Evolutionary conservation across 306 rosid species (phyloP).

Genomic region (Gastrolobium villosum): DNA sequence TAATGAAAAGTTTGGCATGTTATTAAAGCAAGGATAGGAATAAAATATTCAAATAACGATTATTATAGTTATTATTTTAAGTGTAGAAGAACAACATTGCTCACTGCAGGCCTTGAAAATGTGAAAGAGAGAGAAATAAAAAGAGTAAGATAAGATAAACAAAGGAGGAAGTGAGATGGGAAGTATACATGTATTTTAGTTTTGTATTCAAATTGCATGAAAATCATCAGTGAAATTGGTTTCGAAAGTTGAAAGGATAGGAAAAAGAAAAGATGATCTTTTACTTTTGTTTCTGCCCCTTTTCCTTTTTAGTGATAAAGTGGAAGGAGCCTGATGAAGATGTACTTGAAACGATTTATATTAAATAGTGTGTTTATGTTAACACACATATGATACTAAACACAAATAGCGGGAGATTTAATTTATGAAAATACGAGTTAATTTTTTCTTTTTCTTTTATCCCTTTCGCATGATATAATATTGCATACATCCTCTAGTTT

Average conservation of each 20-base stretch:
- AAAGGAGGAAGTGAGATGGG: slow-evolving; percentile 38
- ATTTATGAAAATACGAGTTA: too few species aligned
- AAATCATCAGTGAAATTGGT: slow-evolving; percentile 66
- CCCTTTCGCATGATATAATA: too few species aligned
- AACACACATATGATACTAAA: too few species aligned
- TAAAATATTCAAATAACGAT: too few species aligned
- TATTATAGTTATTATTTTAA: too few species aligned
- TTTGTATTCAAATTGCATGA: slow-evolving; percentile 66
- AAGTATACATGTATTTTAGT: slow-evolving; percentile 37
- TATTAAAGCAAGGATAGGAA: too few species aligned
- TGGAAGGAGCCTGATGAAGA: slow-evolving; percentile 53
- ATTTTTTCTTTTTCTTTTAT: too few species aligned
- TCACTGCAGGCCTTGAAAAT: too few species aligned
- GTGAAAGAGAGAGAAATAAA: slow-evolving; percentile 34
- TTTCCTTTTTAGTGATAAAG: slow-evolving; percentile 68
- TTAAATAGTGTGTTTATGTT: slow-evolving; percentile 53
- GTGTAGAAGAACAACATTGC: too few species aligned
- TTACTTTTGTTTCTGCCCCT: slow-evolving; percentile 59
- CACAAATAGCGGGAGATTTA: too few species aligned
- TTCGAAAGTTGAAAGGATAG: slow-evolving; percentile 66
- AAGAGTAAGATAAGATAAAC: slow-evolving; percentile 40
- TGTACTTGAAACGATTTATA: slow-evolving; percentile 58
- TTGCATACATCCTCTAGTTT: too few species aligned
- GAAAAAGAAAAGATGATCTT: slow-evolving; percentile 67
- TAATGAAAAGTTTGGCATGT: too few species aligned